Base-by-base conservation (phyloP, 495 filamentous ascomycete species). In the Aspergillus bertholletiae region DNA sequence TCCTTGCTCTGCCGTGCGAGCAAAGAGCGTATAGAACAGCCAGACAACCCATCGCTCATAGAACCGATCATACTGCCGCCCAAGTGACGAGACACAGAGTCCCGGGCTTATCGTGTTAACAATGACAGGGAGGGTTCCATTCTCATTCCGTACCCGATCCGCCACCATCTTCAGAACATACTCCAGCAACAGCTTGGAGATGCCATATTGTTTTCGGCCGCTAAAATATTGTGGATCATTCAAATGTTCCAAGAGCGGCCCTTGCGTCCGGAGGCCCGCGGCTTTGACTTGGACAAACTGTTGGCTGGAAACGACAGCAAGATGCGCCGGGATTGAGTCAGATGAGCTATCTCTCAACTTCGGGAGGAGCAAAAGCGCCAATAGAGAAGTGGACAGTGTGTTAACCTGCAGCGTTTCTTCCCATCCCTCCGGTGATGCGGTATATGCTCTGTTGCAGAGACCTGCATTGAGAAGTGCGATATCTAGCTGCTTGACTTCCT, bases 371-470 rank as follows among this genome's bases (percentile, higher is more conserved):
- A 85, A 64, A 17, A 84, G 26, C 0, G 73, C 81, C 24, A 88
- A 65, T 2, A 88, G 59, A 9, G 75, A 69, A 0, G 82, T 85
- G 3, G 79, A 80, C 3, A 88, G 65, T 0, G 78, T 73, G 56
- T 88, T 86, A 46, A 87, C 79, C 59, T 85, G 80, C 11, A 87
- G 17, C 0, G 68, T 71, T 49, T 75, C 65, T 54, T 88, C 85
- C 70, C 73, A 81, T 2, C 76, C 80, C 18, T 84, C 78, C 0
- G 62, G 28, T 0, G 71, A 71, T 2, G 55, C 34, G 7, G 51
- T 49, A 49, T 68, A 79, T 23, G 65, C 68, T 2, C 64, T 60
- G 49, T 73, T 74, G 63, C 64, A 68, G 7, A 77, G 30, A 7
- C 76, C 77, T 0, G 77, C 77, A 51, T 80, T 80, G 3, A 80